Evolutionary conservation across 2,329 filamentous ascomycete genomes (phyloP), one percentile per base, ranked within the genome.

Genomic region (Whalleya microplaca): DNA sequence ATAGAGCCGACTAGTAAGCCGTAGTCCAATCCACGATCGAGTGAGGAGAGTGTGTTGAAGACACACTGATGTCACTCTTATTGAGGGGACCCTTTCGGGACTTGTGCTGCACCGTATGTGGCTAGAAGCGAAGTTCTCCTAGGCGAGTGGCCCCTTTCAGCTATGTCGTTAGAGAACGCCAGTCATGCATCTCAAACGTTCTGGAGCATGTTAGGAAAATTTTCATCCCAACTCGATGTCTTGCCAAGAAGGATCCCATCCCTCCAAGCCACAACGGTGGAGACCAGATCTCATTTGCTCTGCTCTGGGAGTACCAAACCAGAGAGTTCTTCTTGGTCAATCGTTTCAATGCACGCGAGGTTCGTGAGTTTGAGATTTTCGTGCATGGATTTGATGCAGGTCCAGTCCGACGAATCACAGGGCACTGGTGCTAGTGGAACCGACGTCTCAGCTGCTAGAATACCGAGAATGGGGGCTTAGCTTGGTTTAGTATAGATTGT

Each of bases 331-430:
- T 55, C 51, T 47, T 52, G 53, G 29, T 45, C 45, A 43, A 42
- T 46, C 58, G 60, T 63, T 63, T 63, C 58, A 63, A 55, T 27
- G 48, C 21, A 37, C 5, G 32, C 45, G 45, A 48, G 29, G 3
- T 29, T 18, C 18, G 23, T 27, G 21, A 21, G 44, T 46, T 23
- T 41, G 47, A 43, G 48, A 37, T 23, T 45, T 40, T 49, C 45
- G 40, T 55, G 41, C 56, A 62, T 56, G 59, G 58, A 56, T 62
- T 48, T 55, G 45, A 58, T 55, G 54, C 56, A 58, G 43, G 56
- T 56, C 45, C 43, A 42, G 48, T 53, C 49, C 45, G 41, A 44
- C 51, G 56, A 61, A 51, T 50, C 50, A 56, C 37, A 41, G 51
- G 32, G n/a, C 44, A 21, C 48, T 44, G 45, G 55, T 49, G 43